Evolutionary conservation across 164 flowering plant genomes (phyloP).

Genomic region (Litsea cubeba): DNA sequence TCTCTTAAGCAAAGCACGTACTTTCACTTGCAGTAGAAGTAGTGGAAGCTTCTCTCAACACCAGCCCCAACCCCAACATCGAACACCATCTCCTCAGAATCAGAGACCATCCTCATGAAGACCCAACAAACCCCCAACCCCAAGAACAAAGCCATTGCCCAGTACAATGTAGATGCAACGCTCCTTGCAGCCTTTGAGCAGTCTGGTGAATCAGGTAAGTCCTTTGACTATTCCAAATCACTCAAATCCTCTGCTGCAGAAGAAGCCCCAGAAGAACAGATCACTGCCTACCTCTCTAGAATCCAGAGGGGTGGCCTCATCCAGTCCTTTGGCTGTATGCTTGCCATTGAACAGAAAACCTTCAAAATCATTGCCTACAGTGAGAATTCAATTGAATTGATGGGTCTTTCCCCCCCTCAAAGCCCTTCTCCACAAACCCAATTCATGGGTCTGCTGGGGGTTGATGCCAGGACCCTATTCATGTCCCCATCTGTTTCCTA

Average conservation of each 20-base stretch:
- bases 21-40: too few species aligned
- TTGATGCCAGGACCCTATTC: slow-evolving; percentile 57
- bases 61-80: too few species aligned
- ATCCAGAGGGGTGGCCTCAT: slow-evolving; percentile 72
- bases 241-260: slow-evolving; percentile 17
- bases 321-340: slow-evolving; percentile 81
- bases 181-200: slow-evolving; percentile 56
- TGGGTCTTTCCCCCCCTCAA: slow-evolving; percentile 21
- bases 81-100: too few species aligned
- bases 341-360: slow-evolving; percentile 59
- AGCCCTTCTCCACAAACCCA: slow-evolving; percentile 5
- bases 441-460: slow-evolving; percentile 43
- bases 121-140: slow-evolving; percentile 6
- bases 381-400: slow-evolving; percentile 53
- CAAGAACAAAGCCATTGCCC: slow-evolving; percentile 28
- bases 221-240: slow-evolving; percentile 53
- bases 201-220: slow-evolving; percentile 47
- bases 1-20: too few species aligned
- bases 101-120: too few species aligned
- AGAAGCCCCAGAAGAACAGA: slow-evolving; percentile 46
- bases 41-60: too few species aligned
- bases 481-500: slow-evolving; percentile 46
- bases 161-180: slow-evolving; percentile 58
- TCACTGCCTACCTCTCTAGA: slow-evolving; percentile 46
- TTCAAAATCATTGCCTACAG: slow-evolving; percentile 58